Base-by-base conservation (phyloP, 2,329 filamentous ascomycete genomes). In the Aspergillus quadrilineatus region DNA sequence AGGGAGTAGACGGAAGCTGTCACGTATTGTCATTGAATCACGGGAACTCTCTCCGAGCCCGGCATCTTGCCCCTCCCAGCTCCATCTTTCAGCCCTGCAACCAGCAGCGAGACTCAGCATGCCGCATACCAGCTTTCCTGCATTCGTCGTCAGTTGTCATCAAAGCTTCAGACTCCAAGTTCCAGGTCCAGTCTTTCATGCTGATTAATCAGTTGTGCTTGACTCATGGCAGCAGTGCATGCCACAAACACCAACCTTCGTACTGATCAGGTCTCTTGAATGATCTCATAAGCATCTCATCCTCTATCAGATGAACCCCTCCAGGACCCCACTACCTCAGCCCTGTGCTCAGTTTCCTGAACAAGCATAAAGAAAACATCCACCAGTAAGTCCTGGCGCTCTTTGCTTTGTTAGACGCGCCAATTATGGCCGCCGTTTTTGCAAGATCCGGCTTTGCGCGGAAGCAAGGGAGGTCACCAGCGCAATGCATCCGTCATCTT, bases 401-500 rank as follows among this genome's bases (percentile, higher is more conserved):
- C 43, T 52, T 56, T 49, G 34, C 32, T 50, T 37, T 44, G 28
- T 56, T 28, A 22, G 29, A 44, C 37, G 22, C 34, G 30, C 41
- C 50, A 56, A 49, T 56, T 15, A 53, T 53, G 34, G 34, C 44
- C 17, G 30, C 39, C 22, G 17, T 44, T 49, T 15, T 36, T 29
- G 12, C 53, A 12, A 44, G 42, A 53, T 54, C 58, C 62, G 62
- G 65, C 63, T 58, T 30, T 43, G 51, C 54, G 55, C 65, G 65
- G 65, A 67, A 66, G 61, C 51, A 56, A 56, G 56, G 57, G 56
- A 57, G 55, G 55, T 60, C 58, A 51, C 51, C 49, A 46, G 53
- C 34, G 34, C 34, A 37, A 54, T 60, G 62, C 67, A 64, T 67
- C 59, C 67, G 64, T 65, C 62, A 45, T 36, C 57, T 43, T 53